Percentiles rank a stretch among this genome's conserved stretches.
phyloP scores from a whole-genome alignment of 2,329 filamentous ascomycete species.

The Xylaria polymorpha region DNA sequence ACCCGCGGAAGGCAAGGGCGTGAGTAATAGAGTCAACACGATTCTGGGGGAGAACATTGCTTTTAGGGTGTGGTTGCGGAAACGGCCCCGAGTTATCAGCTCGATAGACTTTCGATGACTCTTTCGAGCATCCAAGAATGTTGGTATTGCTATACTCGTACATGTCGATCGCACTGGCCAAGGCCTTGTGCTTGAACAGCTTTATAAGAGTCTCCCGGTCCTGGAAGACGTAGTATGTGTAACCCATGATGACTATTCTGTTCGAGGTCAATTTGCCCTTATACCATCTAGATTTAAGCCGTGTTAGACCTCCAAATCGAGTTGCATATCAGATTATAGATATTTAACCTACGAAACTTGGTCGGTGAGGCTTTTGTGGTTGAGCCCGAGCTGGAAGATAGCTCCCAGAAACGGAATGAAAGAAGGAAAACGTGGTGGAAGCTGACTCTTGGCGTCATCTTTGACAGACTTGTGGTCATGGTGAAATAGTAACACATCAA shows the following conservation, averaged over 20 bases:
- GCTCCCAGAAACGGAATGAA: constrained; percentile 33
- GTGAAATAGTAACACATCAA: constrained; percentile 29
- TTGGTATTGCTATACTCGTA: constrained; percentile 35
- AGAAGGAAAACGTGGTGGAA: constrained; percentile 34
- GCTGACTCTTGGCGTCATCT: constrained; percentile 13
- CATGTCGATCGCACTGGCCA: constrained; percentile 37
- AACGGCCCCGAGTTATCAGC: constrained; percentile 41
- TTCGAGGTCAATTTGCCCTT: constrained; percentile 33
- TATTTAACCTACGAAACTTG: constrained; percentile 32
- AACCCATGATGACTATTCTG: constrained; percentile 35
- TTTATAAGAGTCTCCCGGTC: constrained; percentile 37
- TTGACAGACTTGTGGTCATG: constrained; percentile 21
- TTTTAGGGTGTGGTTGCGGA: constrained; percentile 32
- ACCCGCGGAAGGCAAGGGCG: constrained; percentile 28
- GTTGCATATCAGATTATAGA: background rate
- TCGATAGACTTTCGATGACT: constrained; percentile 31
- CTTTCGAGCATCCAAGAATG: constrained; percentile 36
- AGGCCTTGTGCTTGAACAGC: constrained; percentile 31
- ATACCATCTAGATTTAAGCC: constrained; percentile 31
- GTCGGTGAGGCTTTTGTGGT: constrained; percentile 31
- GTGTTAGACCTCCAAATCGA: constrained; percentile 2
- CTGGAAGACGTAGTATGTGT: constrained; percentile 37
- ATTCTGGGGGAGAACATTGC: constrained; percentile 33
- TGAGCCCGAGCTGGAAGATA: constrained; percentile 26
- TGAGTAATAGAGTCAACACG: constrained; percentile 40